A percentile compares a stretch with the other conserved stretches of the same genome.
These are phyloP conservation scores for Penicillium diatomitis DNA, from an alignment of 495 filamentous ascomycete genomes.

Conservation along the genomic window DNA sequence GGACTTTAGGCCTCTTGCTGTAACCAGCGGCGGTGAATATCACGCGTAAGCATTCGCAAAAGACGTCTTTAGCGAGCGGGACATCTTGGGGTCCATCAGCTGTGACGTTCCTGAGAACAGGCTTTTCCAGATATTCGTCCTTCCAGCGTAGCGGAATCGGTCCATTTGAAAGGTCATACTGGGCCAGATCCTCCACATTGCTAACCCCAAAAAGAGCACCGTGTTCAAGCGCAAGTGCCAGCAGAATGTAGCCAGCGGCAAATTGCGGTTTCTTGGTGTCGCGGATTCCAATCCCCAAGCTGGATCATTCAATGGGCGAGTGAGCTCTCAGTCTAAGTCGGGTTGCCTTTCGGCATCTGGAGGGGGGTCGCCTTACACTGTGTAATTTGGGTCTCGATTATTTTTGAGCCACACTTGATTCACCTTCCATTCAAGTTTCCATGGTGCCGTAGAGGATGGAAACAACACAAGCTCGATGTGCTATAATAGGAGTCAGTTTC, in stretches of 20 bases:
- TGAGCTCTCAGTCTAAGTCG: neutral
- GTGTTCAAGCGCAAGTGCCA: slow-evolving; percentile 8
- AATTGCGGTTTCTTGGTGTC: slow-evolving; percentile 13
- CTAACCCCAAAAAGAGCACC: slow-evolving; percentile 12
- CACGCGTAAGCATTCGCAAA: slow-evolving; percentile 7
- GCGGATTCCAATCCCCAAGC: slow-evolving; percentile 15
- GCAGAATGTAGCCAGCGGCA: slow-evolving; percentile 8
- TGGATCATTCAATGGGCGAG: neutral
- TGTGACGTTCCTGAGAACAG: slow-evolving; percentile 15
- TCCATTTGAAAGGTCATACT: too few relatives aligned
- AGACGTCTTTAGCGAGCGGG: slow-evolving; percentile 4
- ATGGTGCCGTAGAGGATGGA: slow-evolving; percentile 4
- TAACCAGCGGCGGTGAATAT: slow-evolving; percentile 10
- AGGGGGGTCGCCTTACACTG: slow-evolving; percentile 11
- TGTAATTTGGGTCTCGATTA: slow-evolving; percentile 10
- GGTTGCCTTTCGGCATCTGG: neutral
- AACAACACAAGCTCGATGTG: slow-evolving; percentile 6
- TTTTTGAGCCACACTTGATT: slow-evolving; percentile 10
- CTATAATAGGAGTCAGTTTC: neutral
- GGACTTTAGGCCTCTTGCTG: slow-evolving; percentile 2
- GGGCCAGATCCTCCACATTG: slow-evolving; percentile 8
- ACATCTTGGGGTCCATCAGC: slow-evolving; percentile 13
- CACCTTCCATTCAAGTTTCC: slow-evolving; percentile 6
- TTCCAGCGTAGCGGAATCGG: slow-evolving; percentile 10
- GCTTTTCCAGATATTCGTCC: slow-evolving; percentile 11